A percentile compares a stretch with the other conserved stretches of the same genome.
Evolutionary conservation across 1,139 yeast species (phyloP).

Genomic region (Hyphopichia fennica): DNA sequence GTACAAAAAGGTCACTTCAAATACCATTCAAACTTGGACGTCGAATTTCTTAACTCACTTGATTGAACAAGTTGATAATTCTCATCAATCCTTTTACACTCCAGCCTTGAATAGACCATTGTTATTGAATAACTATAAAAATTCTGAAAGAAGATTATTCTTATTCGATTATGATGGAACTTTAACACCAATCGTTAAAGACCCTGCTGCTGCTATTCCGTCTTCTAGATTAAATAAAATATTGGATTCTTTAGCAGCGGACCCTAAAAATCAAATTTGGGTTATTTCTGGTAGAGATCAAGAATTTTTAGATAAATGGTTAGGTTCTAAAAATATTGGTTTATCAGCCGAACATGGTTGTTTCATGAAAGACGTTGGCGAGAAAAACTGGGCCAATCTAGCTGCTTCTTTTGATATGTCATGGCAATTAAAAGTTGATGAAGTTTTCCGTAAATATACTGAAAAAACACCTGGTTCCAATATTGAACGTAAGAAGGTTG

Average conservation of each 20-base stretch:
- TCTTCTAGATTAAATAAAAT: slow-evolving; percentile 66
- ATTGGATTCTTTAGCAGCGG: slow-evolving; percentile 61
- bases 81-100: slow-evolving; percentile 58
- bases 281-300: slow-evolving; percentile 96
- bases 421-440: slow-evolving; percentile 84
- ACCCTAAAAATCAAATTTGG: slow-evolving; percentile 89
- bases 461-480: slow-evolving; percentile 89
- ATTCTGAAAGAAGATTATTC: slow-evolving; percentile 70
- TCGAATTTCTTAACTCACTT: slow-evolving; percentile 58
- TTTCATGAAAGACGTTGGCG: slow-evolving; percentile 72
- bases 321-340: slow-evolving; percentile 73
- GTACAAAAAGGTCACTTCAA: slow-evolving; percentile 63
- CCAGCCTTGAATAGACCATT: slow-evolving; percentile 82
- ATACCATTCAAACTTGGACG: slow-evolving; percentile 85
- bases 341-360: slow-evolving; percentile 98
- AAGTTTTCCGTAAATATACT: slow-evolving; percentile 71
- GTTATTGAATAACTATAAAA: slow-evolving; percentile 57
- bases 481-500: slow-evolving; percentile 87
- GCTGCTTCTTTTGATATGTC: slow-evolving; percentile 86
- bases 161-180: slow-evolving; percentile 98
- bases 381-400: slow-evolving; percentile 74
- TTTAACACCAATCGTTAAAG: slow-evolving; percentile 89
- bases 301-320: slow-evolving; percentile 83
- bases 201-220: slow-evolving; percentile 98
- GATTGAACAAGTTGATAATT: slow-evolving; percentile 46